Conservation (phyloP, 352 stramenopile genomes). For the Pythium brachiatum region DNA sequence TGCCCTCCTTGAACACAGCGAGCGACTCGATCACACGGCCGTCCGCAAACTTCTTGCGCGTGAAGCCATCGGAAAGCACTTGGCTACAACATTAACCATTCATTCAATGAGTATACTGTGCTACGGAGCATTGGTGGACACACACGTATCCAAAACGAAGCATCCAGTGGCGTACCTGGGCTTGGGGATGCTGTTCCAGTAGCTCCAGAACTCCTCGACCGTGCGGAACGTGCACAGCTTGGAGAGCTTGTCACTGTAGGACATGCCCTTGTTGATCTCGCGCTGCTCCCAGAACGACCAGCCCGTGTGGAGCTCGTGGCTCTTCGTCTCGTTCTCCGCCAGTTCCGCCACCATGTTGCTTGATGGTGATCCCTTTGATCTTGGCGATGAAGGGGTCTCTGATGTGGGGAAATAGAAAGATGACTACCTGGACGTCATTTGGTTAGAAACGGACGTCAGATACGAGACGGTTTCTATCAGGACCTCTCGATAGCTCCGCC, state of each 20-base stretch:
- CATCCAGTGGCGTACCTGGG: conserved; percentile 47
- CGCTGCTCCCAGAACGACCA: conserved; percentile 88
- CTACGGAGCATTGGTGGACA: not conserved
- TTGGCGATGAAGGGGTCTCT: not conserved
- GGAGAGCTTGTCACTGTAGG: conserved; percentile 85
- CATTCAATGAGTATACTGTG: not conserved
- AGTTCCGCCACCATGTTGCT: conserved; percentile 20
- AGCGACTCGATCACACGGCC: conserved; percentile 92
- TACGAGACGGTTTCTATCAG: not conserved
- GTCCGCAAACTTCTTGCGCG: conserved; percentile 89
- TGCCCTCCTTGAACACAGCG: conserved; percentile 89
- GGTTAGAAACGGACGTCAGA: not conserved
- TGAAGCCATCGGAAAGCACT: conserved; percentile 80
- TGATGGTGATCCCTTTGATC: conserved; percentile 15
- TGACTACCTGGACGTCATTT: conserved; percentile 16
- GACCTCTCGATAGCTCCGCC: no score
- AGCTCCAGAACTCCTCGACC: conserved; percentile 89
- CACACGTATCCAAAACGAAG: not conserved
- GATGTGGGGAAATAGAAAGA: not conserved
- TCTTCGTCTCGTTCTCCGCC: conserved; percentile 43
- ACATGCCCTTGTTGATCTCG: conserved; percentile 71
- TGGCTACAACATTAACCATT: conserved; percentile 34
- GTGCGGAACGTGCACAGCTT: conserved; percentile 86
- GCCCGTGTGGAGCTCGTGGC: conserved; percentile 73
- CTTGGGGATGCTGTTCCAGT: conserved; percentile 91